Evolutionary conservation across 2,329 filamentous ascomycete genomes (phyloP).

Genomic region (Xylariaceae sp.): DNA sequence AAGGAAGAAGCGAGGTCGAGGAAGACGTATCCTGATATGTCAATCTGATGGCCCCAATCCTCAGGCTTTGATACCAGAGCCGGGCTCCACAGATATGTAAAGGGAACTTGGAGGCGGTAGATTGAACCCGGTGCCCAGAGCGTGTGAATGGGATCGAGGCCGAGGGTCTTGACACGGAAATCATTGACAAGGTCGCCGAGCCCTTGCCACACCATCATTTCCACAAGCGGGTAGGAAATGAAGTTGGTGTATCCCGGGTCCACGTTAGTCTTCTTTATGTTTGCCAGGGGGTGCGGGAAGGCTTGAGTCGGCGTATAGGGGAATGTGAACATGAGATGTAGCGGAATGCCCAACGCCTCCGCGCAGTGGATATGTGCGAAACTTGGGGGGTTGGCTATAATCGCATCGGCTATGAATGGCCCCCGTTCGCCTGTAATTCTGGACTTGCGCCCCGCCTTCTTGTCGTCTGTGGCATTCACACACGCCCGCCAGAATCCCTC

Average conservation of each 20-base stretch:
- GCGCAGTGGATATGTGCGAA: conserved; percentile 78
- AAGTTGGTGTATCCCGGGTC: conserved; percentile 72
- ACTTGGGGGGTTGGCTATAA: conserved; percentile 76
- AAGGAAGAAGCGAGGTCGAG: conserved; percentile 61
- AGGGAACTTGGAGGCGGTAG: conserved; percentile 68
- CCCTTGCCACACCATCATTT: conserved; percentile 89
- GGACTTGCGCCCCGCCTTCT: conserved; percentile 53
- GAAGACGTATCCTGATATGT: conserved; percentile 75
- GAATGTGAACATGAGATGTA: conserved; percentile 87
- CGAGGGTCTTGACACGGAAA: conserved; percentile 64
- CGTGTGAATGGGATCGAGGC: conserved; percentile 67
- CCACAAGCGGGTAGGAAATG: conserved; percentile 73
- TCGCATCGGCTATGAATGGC: conserved; percentile 68
- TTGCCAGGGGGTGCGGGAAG: conserved; percentile 74
- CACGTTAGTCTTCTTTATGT: conserved; percentile 66
- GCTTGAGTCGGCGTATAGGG: conserved; percentile 70
- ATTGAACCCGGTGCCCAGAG: conserved; percentile 72
- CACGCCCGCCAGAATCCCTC: conserved; percentile 77
- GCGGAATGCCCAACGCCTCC: conserved; percentile 68
- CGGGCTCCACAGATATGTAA: conserved; percentile 68
- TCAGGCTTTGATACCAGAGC: conserved; percentile 59
- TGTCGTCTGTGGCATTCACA: conserved; percentile 66
- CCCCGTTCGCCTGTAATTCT: conserved; percentile 59
- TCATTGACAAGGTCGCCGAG: conserved; percentile 73
- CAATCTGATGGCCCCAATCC: conserved; percentile 65